Evolutionary conservation across 192 early-diverging fungal genomes (phyloP).

Genomic region (Linnemannia exigua): DNA sequence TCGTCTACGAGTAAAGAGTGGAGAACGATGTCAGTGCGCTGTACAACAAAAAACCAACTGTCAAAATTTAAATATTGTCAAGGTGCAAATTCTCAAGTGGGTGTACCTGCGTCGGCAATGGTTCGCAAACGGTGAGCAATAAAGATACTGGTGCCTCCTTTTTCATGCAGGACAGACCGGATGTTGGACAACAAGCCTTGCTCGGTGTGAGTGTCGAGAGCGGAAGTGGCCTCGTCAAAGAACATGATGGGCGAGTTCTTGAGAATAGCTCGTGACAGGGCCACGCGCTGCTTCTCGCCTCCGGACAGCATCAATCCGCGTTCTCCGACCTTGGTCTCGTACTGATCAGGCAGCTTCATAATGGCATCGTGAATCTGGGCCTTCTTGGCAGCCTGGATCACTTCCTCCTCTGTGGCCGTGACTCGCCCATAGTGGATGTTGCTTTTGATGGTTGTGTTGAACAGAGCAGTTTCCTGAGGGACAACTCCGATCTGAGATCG

Average conservation of each 20-base stretch:
- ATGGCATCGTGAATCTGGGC: slow-evolving; percentile 87
- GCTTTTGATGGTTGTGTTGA: slow-evolving; percentile 93
- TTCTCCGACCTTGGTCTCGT: slow-evolving; percentile 92
- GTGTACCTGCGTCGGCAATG: slow-evolving; percentile 87
- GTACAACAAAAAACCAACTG: no score
- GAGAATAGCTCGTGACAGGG: slow-evolving; percentile 93
- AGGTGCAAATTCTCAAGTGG: no score
- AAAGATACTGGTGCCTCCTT: slow-evolving; percentile 88
- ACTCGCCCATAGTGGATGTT: slow-evolving; percentile 94
- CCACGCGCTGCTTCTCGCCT: slow-evolving; percentile 94
- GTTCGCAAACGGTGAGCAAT: slow-evolving; percentile 96
- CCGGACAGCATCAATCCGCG: slow-evolving; percentile 88
- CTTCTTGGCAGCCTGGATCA: slow-evolving; percentile 77
- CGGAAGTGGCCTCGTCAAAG: slow-evolving; percentile 95
- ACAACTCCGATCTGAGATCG: slow-evolving; percentile 88
- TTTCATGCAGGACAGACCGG: slow-evolving; percentile 81
- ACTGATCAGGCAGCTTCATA: slow-evolving; percentile 80
- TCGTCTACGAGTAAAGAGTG: slow-evolving; percentile 66
- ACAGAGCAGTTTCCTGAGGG: slow-evolving; percentile 93
- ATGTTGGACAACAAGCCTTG: slow-evolving; percentile 89
- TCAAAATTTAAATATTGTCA: no score
- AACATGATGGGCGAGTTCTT: slow-evolving; percentile 92
- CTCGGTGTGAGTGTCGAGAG: slow-evolving; percentile 90
- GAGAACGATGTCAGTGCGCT: background rate
- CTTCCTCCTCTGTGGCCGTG: slow-evolving; percentile 72